Conservation (phyloP, 352 stramenopile genomes). For the Phytophthora multivora region DNA sequence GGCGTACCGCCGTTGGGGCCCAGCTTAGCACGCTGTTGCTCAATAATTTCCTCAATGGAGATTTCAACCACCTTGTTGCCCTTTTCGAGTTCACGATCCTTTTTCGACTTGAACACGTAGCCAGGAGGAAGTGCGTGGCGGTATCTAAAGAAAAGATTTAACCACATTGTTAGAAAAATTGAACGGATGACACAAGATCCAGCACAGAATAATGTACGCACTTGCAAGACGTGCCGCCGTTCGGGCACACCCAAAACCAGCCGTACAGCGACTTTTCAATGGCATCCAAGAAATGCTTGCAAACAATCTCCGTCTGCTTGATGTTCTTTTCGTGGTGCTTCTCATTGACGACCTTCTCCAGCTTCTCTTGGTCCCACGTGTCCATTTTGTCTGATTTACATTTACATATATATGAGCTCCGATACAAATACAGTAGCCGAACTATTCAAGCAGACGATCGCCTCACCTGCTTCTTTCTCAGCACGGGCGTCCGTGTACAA, state of each 20-base stretch:
- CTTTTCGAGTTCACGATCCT: constrained; percentile 86
- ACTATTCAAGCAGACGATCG: background rate
- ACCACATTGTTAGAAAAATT: constrained; percentile 5
- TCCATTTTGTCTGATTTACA: constrained; percentile 73
- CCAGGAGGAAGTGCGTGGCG: constrained; percentile 87
- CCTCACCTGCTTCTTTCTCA: constrained; percentile 57
- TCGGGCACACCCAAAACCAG: constrained; percentile 92
- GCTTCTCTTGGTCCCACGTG: constrained; percentile 87
- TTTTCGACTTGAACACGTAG: constrained; percentile 90
- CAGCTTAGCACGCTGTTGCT: constrained; percentile 88
- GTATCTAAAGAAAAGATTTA: constrained; percentile 41
- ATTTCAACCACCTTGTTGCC: constrained; percentile 84
- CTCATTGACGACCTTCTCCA: constrained; percentile 86
- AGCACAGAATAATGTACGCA: constrained; percentile 36
- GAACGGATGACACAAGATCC: background rate
- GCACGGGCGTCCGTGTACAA: constrained; percentile 86
- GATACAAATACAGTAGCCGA: background rate
- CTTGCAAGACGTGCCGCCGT: constrained; percentile 80
- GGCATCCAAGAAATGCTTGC: constrained; percentile 90
- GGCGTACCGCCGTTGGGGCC: constrained; percentile 84
- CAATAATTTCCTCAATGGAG: constrained; percentile 92
- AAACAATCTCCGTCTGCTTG: constrained; percentile 90
- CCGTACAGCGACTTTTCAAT: constrained; percentile 91
- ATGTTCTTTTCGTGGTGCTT: constrained; percentile 85
- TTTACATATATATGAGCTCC: constrained; percentile 1